phyloP scores from a whole-genome alignment of 805 yeast species.

The Wickerhamiella sergipiensis region DNA sequence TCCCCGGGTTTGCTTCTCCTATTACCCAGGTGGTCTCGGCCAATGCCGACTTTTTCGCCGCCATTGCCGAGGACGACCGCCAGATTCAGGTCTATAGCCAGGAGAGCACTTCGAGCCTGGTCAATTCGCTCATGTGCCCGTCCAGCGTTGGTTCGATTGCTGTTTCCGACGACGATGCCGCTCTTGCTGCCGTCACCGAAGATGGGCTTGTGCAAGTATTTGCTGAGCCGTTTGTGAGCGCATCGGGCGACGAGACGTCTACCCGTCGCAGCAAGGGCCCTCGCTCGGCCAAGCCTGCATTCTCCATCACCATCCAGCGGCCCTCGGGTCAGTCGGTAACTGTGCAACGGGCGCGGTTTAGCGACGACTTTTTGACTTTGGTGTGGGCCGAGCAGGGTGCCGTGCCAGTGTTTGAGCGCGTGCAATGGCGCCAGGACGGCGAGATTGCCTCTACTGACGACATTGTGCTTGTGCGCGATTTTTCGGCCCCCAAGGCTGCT shows the following conservation, averaged over 20 bases:
- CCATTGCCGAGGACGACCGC: slow-evolving; percentile 69
- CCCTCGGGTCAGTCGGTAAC: slow-evolving; percentile 4
- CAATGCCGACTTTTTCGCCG: slow-evolving; percentile 36
- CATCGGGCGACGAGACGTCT: not conserved
- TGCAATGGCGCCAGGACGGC: slow-evolving; percentile 23
- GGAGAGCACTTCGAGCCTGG: slow-evolving; percentile 28
- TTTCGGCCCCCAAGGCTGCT: slow-evolving; percentile 15
- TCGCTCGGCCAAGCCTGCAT: slow-evolving; percentile 1
- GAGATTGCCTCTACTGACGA: slow-evolving; percentile 7
- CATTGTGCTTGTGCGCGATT: slow-evolving; percentile 7
- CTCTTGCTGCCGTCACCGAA: slow-evolving; percentile 50
- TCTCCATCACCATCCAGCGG: slow-evolving; percentile 6
- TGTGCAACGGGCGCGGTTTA: slow-evolving; percentile 8
- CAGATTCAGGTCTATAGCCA: slow-evolving; percentile 59
- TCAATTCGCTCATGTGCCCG: slow-evolving; percentile 54
- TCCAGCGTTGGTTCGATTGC: slow-evolving; percentile 39
- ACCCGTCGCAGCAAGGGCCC: slow-evolving; percentile 1
- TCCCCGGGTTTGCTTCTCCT: slow-evolving; percentile 57
- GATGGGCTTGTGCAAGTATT: slow-evolving; percentile 65
- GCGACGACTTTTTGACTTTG: slow-evolving; percentile 10
- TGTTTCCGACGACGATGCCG: slow-evolving; percentile 15
- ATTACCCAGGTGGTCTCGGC: slow-evolving; percentile 35
- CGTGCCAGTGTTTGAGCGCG: slow-evolving; percentile 22
- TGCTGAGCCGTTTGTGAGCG: slow-evolving; percentile 32
- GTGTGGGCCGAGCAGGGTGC: slow-evolving; percentile 25